Evolutionary conservation across 192 early-diverging fungal genomes (phyloP), one percentile per base, ranked within the genome.

Genomic region (Rhizophagus clarus): DNA sequence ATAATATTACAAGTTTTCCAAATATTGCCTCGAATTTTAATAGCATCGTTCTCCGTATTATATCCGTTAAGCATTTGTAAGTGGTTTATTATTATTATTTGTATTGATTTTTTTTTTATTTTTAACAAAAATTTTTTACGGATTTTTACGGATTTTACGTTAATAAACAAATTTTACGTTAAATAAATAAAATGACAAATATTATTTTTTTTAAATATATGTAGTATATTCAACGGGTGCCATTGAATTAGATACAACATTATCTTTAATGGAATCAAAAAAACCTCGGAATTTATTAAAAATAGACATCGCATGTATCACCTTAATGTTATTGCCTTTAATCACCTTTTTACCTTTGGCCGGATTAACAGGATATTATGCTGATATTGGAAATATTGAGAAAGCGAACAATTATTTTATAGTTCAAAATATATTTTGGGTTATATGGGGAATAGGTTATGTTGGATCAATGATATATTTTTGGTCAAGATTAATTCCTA

Each of bases 351-450:
- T 70, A 24, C 68, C 68, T 0, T n/a, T 70, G 31, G 68, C 68
- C 22, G 15, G 34, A n/a, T 9, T 70, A 4, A 70, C 68, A 11
- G 68, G 68, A 3, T n/a, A 40, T 40, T 70, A n/a, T 70, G 68
- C 68, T 20, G 68, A 70, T 34, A 70, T 70, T 70, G 68, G 34
- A n/a, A 15, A 70, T 22, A 40, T 70, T 4, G 34, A 8, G n/a
- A 70, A n/a, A 9, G 68, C 68, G 9, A 70, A 70, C 22, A 42
- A 20, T 6, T 34, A 37, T n/a, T 70, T 37, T 40, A 70, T 17
- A 34, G 34, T n/a, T 37, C 68, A 70, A n/a, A n/a, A 37, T 22
- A 9, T 70, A 3, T 31, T 7, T 37, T 70, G 68, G 68, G 1
- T 40, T 6, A 24, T 70, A 24, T 70, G 31, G 31, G 29, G 68